These are phyloP conservation scores for Metschnikowia henanensis DNA, from an alignment of 805 yeast genomes.

Conservation along the genomic window DNA sequence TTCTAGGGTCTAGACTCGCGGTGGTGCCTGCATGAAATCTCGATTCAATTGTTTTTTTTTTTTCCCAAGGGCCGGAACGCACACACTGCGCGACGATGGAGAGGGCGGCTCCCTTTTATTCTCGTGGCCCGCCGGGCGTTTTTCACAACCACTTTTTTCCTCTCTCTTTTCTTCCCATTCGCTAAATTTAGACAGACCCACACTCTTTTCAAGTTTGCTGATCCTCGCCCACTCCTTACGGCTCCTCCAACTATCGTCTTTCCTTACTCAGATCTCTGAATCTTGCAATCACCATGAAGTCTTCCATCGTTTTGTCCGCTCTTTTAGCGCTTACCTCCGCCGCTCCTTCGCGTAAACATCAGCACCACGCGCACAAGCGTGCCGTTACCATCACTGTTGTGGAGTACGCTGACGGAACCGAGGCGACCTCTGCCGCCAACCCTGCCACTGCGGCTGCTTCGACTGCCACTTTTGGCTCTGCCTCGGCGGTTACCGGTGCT, in stretches of 20 bases:
- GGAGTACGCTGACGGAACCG: conserved; percentile 23
- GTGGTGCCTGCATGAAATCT: background rate
- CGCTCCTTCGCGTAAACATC: conserved; percentile 21
- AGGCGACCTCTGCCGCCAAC: background rate
- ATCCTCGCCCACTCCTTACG: conserved; percentile 3
- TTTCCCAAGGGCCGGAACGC: background rate
- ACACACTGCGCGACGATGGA: conserved; percentile 1
- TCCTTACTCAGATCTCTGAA: conserved; percentile 19
- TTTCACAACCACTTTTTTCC: background rate
- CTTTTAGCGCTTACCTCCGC: conserved; percentile 18
- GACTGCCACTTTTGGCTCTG: conserved; percentile 1
- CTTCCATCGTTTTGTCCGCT: conserved; percentile 16
- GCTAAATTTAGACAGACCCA: conserved; percentile 7
- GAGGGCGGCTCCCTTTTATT: conserved; percentile 2
- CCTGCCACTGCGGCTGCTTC: conserved; percentile 5
- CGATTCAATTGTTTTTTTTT: conserved; percentile 2
- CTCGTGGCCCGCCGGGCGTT: conserved; percentile 2
- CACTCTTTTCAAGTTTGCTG: conserved; percentile 8
- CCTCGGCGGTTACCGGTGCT: conserved; percentile 2
- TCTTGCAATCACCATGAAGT: conserved; percentile 11
- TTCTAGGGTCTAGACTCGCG: conserved; percentile 9
- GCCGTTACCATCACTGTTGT: conserved; percentile 38
- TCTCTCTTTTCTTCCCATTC: conserved; percentile 2
- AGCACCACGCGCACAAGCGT: conserved; percentile 38
- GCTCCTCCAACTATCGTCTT: conserved; percentile 27